phyloP scores from a whole-genome alignment of 2,329 filamentous ascomycete genomes.

The Cytospora piceicola region DNA sequence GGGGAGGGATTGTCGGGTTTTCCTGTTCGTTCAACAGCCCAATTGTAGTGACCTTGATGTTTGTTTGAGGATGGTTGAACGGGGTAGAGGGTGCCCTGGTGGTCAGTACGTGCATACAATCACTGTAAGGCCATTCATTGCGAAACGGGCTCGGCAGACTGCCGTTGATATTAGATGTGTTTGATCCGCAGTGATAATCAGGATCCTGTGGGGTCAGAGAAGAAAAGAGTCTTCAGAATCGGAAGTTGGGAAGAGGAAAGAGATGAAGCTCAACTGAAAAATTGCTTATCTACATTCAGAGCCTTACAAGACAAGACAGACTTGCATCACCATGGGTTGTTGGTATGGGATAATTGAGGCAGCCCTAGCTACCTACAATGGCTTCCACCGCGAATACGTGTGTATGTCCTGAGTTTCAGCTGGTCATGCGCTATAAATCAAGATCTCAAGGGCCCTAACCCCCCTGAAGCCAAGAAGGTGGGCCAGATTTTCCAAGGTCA shows the following conservation, averaged over 20 bases:
- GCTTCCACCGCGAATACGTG: no score
- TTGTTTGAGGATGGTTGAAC: background rate
- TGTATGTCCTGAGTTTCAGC: no score
- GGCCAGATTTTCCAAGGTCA: background rate
- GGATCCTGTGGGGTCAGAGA: background rate
- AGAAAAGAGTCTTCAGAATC: background rate
- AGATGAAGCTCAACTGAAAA: no score
- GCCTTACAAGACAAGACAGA: no score
- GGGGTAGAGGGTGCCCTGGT: background rate
- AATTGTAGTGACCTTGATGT: no score
- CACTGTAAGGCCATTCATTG: no score
- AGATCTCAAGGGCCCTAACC: no score
- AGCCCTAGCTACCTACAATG: no score
- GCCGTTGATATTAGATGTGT: background rate
- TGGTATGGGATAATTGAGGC: no score
- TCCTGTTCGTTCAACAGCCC: background rate
- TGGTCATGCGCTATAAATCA: background rate
- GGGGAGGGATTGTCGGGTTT: background rate
- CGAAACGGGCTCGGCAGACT: background rate
- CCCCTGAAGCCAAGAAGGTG: background rate
- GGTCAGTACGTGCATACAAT: background rate
- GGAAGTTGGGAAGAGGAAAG: background rate
- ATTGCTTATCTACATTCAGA: no score
- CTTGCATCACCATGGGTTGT: no score
- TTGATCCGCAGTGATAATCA: background rate